These are phyloP conservation scores for Alternaria ventricosa DNA, from an alignment of 2,329 filamentous ascomycete genomes.

Conservation along the genomic window DNA sequence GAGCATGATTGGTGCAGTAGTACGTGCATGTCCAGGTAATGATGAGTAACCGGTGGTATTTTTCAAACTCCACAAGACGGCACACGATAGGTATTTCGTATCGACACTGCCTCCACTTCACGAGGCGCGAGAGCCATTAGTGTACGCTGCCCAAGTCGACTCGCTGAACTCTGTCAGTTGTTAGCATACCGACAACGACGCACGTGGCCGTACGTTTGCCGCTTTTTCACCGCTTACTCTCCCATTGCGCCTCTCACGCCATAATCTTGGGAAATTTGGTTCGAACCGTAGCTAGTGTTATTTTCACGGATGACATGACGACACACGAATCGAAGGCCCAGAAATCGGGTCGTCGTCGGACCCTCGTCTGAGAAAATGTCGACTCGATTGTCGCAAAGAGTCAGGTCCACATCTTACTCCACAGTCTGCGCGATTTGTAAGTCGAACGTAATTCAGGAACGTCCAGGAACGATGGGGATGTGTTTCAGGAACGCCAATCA, in stretches of 20 bases:
- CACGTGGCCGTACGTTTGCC: not conserved
- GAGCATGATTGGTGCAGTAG: not conserved
- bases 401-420: not conserved
- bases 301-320: not conserved
- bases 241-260: not conserved
- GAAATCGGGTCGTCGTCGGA: not conserved
- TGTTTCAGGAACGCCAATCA: slow-evolving; percentile 5
- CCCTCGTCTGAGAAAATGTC: not conserved
- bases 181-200: not conserved
- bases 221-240: not conserved
- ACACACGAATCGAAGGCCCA: not conserved
- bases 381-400: not conserved
- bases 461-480: not conserved
- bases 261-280: not conserved
- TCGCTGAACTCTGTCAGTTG: not conserved
- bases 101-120: not conserved
- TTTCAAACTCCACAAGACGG: not conserved
- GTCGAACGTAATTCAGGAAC: not conserved
- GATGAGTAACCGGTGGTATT: not conserved
- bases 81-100: not conserved
- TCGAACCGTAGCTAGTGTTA: not conserved
- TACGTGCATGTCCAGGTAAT: not conserved
- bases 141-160: not conserved
- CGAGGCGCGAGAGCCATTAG: not conserved
- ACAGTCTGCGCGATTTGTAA: not conserved